Percentiles rank a stretch among this genome's conserved stretches.
Evolutionary conservation across 345 rosid species (phyloP).

Genomic region (Limnanthes douglasii): DNA sequence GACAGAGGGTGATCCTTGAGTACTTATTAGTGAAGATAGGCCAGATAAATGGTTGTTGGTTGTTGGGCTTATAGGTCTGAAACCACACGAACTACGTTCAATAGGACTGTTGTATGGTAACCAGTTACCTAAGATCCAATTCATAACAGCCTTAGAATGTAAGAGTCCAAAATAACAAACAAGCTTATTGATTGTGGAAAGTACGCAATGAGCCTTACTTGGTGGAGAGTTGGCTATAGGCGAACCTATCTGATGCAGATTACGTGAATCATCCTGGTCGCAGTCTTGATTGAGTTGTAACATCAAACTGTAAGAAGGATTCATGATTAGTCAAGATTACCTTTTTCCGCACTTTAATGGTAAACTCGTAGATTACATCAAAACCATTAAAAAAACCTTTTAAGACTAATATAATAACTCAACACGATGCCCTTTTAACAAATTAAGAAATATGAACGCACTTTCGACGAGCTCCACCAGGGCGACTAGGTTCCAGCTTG

Average conservation of each 20-base stretch:
- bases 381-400: background rate
- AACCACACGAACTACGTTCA: slow-evolving; percentile 24
- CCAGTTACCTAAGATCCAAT: slow-evolving; percentile 26
- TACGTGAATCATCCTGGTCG: slow-evolving; percentile 45
- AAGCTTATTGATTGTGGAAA: background rate
- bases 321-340: background rate
- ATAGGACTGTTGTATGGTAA: slow-evolving; percentile 30
- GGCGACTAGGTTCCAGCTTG: slow-evolving; percentile 80
- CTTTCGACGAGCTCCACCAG: slow-evolving; percentile 72
- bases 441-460: slow-evolving; percentile 12
- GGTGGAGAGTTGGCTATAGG: slow-evolving; percentile 42
- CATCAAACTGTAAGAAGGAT: slow-evolving; percentile 28
- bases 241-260: slow-evolving; percentile 33
- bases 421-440: background rate
- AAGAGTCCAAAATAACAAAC: slow-evolving; percentile 1
- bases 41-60: slow-evolving; percentile 22
- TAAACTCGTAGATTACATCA: too few species aligned
- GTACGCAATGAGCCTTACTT: slow-evolving; percentile 10
- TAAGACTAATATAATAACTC: background rate
- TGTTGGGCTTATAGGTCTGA: slow-evolving; percentile 30
- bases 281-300: slow-evolving; percentile 41
- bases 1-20: slow-evolving; percentile 21
- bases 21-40: slow-evolving; percentile 32
- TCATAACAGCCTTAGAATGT: slow-evolving; percentile 1
- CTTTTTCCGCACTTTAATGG: too few species aligned